phyloP scores from a whole-genome alignment of 352 stramenopile species.

The Phytophthora brassicae region DNA sequence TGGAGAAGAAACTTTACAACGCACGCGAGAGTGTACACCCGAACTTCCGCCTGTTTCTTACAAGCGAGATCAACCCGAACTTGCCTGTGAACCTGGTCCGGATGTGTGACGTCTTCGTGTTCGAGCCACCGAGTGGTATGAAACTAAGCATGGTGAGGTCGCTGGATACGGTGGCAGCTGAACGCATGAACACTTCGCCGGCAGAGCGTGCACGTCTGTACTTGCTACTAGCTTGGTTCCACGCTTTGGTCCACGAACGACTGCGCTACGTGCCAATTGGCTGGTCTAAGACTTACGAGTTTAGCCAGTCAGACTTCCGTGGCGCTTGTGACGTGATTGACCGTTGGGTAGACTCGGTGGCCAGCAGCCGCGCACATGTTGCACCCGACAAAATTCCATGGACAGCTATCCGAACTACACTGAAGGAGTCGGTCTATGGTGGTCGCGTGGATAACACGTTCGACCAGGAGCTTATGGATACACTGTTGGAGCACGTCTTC shows the following conservation, averaged over 20 bases:
- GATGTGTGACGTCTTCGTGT: slow-evolving; percentile 97
- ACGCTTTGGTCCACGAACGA: slow-evolving; percentile 98
- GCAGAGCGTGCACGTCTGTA: slow-evolving; percentile 93
- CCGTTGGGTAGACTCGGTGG: slow-evolving; percentile 92
- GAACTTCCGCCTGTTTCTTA: slow-evolving; percentile 95
- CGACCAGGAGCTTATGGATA: slow-evolving; percentile 96
- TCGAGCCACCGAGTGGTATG: slow-evolving; percentile 97
- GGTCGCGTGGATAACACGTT: slow-evolving; percentile 96
- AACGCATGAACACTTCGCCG: slow-evolving; percentile 90
- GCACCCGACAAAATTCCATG: slow-evolving; percentile 98
- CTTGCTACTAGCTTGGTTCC: slow-evolving; percentile 97
- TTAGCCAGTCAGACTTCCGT: slow-evolving; percentile 98
- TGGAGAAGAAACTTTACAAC: slow-evolving; percentile 98
- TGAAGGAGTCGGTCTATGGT: slow-evolving; percentile 98
- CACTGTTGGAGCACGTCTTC: slow-evolving; percentile 94
- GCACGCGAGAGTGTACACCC: slow-evolving; percentile 68
- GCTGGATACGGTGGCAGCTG: slow-evolving; percentile 91
- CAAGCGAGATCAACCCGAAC: slow-evolving; percentile 96
- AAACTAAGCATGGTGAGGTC: slow-evolving; percentile 97
- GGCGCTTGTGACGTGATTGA: slow-evolving; percentile 98
- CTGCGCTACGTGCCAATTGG: slow-evolving; percentile 97
- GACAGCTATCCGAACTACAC: slow-evolving; percentile 95
- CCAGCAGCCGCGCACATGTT: slow-evolving; percentile 82
- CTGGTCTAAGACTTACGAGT: slow-evolving; percentile 99
- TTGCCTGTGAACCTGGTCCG: slow-evolving; percentile 96